Evolutionary conservation across 257 asterid genomes (phyloP), one percentile per base, ranked within the genome.

Genomic region (Vinca minor): DNA sequence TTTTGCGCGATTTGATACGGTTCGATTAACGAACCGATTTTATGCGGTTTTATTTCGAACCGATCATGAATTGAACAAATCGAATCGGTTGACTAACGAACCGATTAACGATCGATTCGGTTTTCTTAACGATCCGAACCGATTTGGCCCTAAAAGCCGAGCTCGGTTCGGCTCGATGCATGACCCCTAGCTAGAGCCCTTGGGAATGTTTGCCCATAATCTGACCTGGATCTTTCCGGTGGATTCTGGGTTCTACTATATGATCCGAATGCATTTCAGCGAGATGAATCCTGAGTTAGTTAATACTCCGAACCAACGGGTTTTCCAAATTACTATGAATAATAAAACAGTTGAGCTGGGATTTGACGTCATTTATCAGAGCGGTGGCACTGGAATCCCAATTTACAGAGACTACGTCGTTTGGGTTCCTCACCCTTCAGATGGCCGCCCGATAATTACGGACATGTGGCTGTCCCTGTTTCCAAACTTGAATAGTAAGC

Each of bases 191-290:
- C n/a, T n/a, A n/a, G n/a, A n/a, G n/a, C n/a, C n/a, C 38, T 72
- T 68, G 56, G 70, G 34, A 10, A 46, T 36, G 0, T 0, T 0
- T 0, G 74, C 78, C n/a, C n/a, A 0, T 3, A 21, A 74, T 13
- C 59, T 87, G 70, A 73, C 70, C 1, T 87, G 95, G 95, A 9
- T 0, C 1, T 82, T 87, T 46, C 57, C 69, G 0, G 78, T 87
- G 11, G 81, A 87, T 68, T 77, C 86, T 7, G 91, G 89, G 31
- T 84, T 80, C 59, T 0, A 1, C 8, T 82, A 84, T 49, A 68
- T 86, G 26, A 65, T 84, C 25, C 69, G 92, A 36, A 63, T 84
- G 75, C 87, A 87, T 70, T 87, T 82, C 32, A 82, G 89, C 35
- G 84, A 82, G 78, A 1, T 77, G 26, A 39, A 3, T 60, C 47